These are phyloP conservation scores for Thraustochytrium striatum DNA, from an alignment of 352 stramenopile genomes.

Conservation along the genomic window DNA sequence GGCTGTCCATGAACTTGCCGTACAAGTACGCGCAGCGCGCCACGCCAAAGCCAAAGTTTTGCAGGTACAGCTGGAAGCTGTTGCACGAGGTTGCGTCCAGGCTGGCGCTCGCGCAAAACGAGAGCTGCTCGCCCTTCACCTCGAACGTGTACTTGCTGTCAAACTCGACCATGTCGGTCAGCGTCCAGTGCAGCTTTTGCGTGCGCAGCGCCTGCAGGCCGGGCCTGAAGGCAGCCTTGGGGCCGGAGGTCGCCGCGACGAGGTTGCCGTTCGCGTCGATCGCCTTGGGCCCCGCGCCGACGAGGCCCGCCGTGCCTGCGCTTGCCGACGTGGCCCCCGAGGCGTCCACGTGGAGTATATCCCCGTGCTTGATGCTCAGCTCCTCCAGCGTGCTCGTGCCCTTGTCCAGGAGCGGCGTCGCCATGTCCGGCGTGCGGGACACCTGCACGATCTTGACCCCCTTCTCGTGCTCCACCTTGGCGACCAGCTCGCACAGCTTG, in stretches of 20 bases:
- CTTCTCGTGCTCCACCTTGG: slow-evolving; percentile 41
- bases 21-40: slow-evolving; percentile 36
- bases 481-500: slow-evolving; percentile 6
- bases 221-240: slow-evolving; percentile 2
- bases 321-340: neutral
- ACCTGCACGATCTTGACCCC: slow-evolving; percentile 1
- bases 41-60: slow-evolving; percentile 34
- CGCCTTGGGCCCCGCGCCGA: neutral
- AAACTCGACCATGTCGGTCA: slow-evolving; percentile 46
- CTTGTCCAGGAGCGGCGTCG: neutral
- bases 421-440: neutral
- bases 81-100: slow-evolving; percentile 33
- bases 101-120: slow-evolving; percentile 41
- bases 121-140: slow-evolving; percentile 45
- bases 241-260: neutral
- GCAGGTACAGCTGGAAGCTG: slow-evolving; percentile 39
- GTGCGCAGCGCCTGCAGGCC: slow-evolving; percentile 24
- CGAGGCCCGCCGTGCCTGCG: neutral
- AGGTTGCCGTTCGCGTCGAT: slow-evolving; percentile 36
- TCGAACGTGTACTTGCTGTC: slow-evolving; percentile 45
- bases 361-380: slow-evolving; percentile 40
- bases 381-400: neutral
- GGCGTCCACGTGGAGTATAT: slow-evolving; percentile 39
- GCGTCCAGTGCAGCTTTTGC: slow-evolving; percentile 45
- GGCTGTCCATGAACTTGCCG: slow-evolving; percentile 2